Percentiles rank a stretch among this genome's conserved stretches.
phyloP scores from a whole-genome alignment of 805 yeast genomes.

The Starmera quercuum region DNA sequence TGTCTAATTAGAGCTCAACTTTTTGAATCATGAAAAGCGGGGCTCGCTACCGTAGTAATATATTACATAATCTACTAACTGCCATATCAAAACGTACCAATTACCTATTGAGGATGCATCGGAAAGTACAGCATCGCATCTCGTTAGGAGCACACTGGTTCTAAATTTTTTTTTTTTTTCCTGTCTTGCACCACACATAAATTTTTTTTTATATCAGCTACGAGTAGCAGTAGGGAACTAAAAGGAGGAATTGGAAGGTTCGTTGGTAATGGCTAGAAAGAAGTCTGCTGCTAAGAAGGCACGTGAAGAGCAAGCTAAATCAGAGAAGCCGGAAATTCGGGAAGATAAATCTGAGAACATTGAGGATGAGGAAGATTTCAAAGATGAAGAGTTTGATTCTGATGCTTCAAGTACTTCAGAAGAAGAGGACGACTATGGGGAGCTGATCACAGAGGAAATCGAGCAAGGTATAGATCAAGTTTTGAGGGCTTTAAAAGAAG shows the following conservation, averaged over 20 bases:
- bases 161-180: not conserved
- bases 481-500: conserved; percentile 55
- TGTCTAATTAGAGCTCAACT: no score
- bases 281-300: conserved; percentile 77
- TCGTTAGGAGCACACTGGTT: no score
- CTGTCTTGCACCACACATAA: not conserved
- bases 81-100: no score
- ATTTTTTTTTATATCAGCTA: not conserved
- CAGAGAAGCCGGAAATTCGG: conserved; percentile 8
- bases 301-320: conserved; percentile 26
- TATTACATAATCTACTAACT: no score
- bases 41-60: no score
- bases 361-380: conserved; percentile 6
- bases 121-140: no score
- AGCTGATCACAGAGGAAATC: conserved; percentile 76
- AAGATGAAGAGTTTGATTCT: conserved; percentile 3
- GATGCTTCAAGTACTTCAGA: conserved; percentile 21
- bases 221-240: not conserved
- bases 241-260: no score
- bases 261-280: conserved; percentile 88
- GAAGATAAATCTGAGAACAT: conserved; percentile 11
- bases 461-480: conserved; percentile 75
- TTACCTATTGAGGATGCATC: no score
- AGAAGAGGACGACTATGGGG: conserved; percentile 85
- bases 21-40: no score